Base-by-base conservation (phyloP, 179 eudicot genomes). In the Silene noctiflora region DNA sequence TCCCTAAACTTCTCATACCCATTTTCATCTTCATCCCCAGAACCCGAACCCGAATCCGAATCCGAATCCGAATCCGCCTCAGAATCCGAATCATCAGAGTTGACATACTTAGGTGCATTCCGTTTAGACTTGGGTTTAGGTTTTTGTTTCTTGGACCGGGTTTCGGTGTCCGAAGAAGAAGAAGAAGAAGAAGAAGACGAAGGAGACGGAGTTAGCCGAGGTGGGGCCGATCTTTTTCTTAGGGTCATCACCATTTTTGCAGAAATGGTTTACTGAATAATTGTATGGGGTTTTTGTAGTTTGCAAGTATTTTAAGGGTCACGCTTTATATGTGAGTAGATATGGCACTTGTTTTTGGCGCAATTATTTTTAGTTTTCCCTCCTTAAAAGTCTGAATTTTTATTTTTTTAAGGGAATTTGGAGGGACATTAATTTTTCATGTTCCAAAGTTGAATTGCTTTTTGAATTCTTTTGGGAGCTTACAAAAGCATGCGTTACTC, bases 1-100 rank as follows among this genome's bases (percentile, higher is more conserved):
- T 83, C 89, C 70, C 94, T 78, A 19, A 72, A 29, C 72, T 82
- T 79, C 83, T 91, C 94, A 33, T 90, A 90, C 74, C 66, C 87
- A 17, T 67, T 63, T 29, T 77, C 84, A 48, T 63, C 46, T 0
- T 64, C 74, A 4, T n/a, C n/a, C n/a, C n/a, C n/a, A n/a, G n/a
- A n/a, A n/a, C n/a, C n/a, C n/a, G n/a, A n/a, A n/a, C n/a, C n/a
- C n/a, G 74, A 51, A 3, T 48, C 75, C 0, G 69, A 67, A 0
- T 35, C 79, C 7, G 60, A 71, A n/a, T 12, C 78, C 0, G 72
- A 65, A 24, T 4, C 55, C 8, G 65, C 51, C 0, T 20, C 55
- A 6, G 73, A 46, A 4, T 64, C 27, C 2, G 73, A 27, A 9
- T 5, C 24, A 10, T 33, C 27, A 39, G 46, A 39, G 46, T 1